A percentile compares a stretch with the other conserved stretches of the same genome.
Conservation (phyloP, 2,329 filamentous ascomycete species). For the Penicillium psychrosexuale region DNA sequence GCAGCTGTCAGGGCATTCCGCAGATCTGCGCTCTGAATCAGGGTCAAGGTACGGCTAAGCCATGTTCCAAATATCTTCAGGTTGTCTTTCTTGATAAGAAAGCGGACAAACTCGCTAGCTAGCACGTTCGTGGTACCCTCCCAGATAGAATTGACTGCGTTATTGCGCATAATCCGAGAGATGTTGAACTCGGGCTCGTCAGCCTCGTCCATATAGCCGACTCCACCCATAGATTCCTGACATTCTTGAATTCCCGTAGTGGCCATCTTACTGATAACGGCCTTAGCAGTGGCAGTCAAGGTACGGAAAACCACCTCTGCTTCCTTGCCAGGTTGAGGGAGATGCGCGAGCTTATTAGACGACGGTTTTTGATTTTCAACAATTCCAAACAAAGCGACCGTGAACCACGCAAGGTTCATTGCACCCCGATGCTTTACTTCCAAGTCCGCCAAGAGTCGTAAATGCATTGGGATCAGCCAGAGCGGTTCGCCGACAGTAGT, state of each 20-base stretch:
- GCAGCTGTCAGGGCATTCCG: constrained; percentile 9
- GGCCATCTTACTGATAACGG: constrained; percentile 35
- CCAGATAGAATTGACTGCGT: constrained; percentile 58
- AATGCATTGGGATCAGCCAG: constrained; percentile 42
- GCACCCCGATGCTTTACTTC: constrained; percentile 40
- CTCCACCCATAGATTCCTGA: constrained; percentile 39
- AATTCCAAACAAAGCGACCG: constrained; percentile 28
- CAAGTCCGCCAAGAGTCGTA: constrained; percentile 38
- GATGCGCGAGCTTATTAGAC: constrained; percentile 45
- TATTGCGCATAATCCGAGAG: constrained; percentile 63
- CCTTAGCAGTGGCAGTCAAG: constrained; percentile 34
- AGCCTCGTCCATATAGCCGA: constrained; percentile 40
- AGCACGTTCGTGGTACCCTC: constrained; percentile 72
- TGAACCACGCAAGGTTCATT: constrained; percentile 39
- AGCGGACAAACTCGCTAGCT: constrained; percentile 51
- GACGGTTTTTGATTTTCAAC: constrained; percentile 53
- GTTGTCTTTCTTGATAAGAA: constrained; percentile 26
- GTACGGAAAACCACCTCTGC: constrained; percentile 28
- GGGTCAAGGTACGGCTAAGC: constrained; percentile 37
- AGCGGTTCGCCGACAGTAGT: constrained; percentile 37
- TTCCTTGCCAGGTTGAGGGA: constrained; percentile 36
- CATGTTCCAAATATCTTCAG: constrained; percentile 38
- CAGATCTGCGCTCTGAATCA: constrained; percentile 11
- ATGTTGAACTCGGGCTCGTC: constrained; percentile 63
- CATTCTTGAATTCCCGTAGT: constrained; percentile 36